Evolutionary conservation across 1,284 basidiomycete species (phyloP).

Genomic region (Ustilago esculenta): DNA sequence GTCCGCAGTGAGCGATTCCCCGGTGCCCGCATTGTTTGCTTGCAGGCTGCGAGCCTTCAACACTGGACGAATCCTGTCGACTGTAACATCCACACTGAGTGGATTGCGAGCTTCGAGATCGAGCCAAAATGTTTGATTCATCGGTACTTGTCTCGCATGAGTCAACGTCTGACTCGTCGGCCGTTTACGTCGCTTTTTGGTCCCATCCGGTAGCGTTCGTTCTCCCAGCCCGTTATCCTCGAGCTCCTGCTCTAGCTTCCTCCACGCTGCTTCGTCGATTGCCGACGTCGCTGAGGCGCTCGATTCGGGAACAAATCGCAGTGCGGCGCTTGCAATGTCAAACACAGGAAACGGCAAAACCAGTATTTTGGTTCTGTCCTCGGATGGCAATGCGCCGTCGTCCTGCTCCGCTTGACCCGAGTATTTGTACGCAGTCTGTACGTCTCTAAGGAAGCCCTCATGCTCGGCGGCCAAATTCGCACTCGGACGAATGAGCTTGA

Average conservation of each 20-base stretch:
- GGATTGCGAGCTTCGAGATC: slow-evolving; percentile 69
- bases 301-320: slow-evolving; percentile 25
- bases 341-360: slow-evolving; percentile 12
- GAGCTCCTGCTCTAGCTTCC: slow-evolving; percentile 25
- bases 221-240: slow-evolving; percentile 18
- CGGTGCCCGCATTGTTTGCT: background rate
- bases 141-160: slow-evolving; percentile 34
- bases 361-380: background rate
- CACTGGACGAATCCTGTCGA: slow-evolving; percentile 18
- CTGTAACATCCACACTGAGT: slow-evolving; percentile 55
- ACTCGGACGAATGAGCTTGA: slow-evolving; percentile 54
- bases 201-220: slow-evolving; percentile 9
- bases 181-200: slow-evolving; percentile 15
- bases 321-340: slow-evolving; percentile 8
- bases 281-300: slow-evolving; percentile 14
- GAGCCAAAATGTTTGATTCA: slow-evolving; percentile 66
- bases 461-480: slow-evolving; percentile 61
- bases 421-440: slow-evolving; percentile 69
- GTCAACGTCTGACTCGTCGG: slow-evolving; percentile 18
- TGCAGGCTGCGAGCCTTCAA: background rate
- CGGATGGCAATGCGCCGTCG: background rate
- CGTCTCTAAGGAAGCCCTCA: slow-evolving; percentile 68
- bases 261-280: slow-evolving; percentile 28
- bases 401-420: slow-evolving; percentile 11
- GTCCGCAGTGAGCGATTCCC: background rate